These are phyloP conservation scores for Rhizopogon sp. DNA, from an alignment of 768 basidiomycete species.

Conservation along the genomic window DNA sequence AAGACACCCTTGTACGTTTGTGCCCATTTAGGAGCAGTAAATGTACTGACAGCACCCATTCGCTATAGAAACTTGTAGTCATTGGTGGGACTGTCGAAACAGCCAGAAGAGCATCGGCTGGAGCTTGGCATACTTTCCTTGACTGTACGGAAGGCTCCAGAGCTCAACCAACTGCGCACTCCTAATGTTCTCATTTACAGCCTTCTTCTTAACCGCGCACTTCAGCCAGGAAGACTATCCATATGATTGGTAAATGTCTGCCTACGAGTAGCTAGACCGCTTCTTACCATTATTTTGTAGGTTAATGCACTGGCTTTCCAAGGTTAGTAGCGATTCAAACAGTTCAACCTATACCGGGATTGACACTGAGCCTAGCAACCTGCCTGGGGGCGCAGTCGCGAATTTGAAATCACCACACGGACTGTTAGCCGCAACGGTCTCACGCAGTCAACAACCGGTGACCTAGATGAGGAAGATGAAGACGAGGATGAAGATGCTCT, in stretches of 20 bases:
- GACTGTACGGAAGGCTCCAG: constrained; percentile 49
- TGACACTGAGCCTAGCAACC: constrained; percentile 59
- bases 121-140: constrained; percentile 87
- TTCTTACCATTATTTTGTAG: constrained; percentile 30
- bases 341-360: constrained; percentile 3
- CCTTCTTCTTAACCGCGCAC: constrained; percentile 87
- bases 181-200: constrained; percentile 30
- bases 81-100: constrained; percentile 89
- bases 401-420: constrained; percentile 87
- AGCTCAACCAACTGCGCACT: not conserved
- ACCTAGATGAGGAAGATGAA: constrained; percentile 76
- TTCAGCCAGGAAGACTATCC: constrained; percentile 87
- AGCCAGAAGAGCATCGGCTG: constrained; percentile 72
- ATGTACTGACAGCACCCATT: constrained; percentile 2
- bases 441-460: constrained; percentile 65
- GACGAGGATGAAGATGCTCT: constrained; percentile 51
- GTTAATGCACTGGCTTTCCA: constrained; percentile 88
- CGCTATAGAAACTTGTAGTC: constrained; percentile 75
- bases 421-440: constrained; percentile 60
- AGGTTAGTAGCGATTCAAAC: constrained; percentile 38
- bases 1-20: constrained; percentile 67
- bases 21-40: not conserved
- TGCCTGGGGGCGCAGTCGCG: constrained; percentile 82
- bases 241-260: constrained; percentile 63
- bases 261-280: not conserved